Conservation (phyloP, 768 basidiomycete genomes). For the Antrodiella citrinella region DNA sequence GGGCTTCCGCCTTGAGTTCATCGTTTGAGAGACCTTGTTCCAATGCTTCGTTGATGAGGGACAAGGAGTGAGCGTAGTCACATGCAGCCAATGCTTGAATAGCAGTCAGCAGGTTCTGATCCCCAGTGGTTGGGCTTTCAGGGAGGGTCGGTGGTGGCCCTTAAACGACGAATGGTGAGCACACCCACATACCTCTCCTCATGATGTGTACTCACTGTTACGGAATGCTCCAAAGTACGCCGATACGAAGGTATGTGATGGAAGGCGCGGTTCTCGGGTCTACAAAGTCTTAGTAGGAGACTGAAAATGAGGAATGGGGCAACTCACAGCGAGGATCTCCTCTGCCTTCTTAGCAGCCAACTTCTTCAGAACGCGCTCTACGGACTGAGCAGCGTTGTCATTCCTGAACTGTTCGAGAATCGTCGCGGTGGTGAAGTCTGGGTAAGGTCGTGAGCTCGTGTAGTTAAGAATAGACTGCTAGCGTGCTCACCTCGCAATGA, state of each 20-base stretch:
- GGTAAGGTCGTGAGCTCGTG: neutral
- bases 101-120: slow-evolving; percentile 73
- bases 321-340: slow-evolving; percentile 58
- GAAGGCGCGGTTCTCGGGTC: slow-evolving; percentile 75
- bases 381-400: slow-evolving; percentile 62
- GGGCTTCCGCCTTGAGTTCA: slow-evolving; percentile 72
- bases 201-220: slow-evolving; percentile 45
- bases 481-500: slow-evolving; percentile 61
- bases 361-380: slow-evolving; percentile 90
- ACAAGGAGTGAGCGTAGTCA: slow-evolving; percentile 76
- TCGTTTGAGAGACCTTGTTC: slow-evolving; percentile 80
- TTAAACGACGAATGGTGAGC: slow-evolving; percentile 19
- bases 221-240: slow-evolving; percentile 98
- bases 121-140: slow-evolving; percentile 68
- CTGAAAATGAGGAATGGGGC: neutral
- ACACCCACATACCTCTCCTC: neutral
- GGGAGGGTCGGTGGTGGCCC: slow-evolving; percentile 67
- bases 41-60: slow-evolving; percentile 76
- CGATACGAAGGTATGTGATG: slow-evolving; percentile 85
- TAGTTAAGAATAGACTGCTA: neutral
- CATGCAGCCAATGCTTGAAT: slow-evolving; percentile 77
- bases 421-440: slow-evolving; percentile 94
- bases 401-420: slow-evolving; percentile 93
- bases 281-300: slow-evolving; percentile 17
- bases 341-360: slow-evolving; percentile 65